Evolutionary conservation across 805 yeast genomes (phyloP).

Genomic region (Suhomyces sp.): DNA sequence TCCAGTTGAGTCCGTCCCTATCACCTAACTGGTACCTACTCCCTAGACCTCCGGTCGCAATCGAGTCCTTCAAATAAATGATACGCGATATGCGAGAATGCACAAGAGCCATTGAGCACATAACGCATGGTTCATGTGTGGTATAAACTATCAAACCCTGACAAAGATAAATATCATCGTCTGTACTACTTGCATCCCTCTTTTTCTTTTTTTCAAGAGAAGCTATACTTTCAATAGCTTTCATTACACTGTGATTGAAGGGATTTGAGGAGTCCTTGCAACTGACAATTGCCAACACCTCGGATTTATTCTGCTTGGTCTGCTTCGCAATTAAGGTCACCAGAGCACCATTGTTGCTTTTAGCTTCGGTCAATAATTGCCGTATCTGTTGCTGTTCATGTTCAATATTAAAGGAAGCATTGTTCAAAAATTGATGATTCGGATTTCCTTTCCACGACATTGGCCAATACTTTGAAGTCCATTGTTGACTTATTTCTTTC

Average conservation of each 20-base stretch:
- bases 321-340: constrained; percentile 69
- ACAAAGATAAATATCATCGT: constrained; percentile 59
- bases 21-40: constrained; percentile 73
- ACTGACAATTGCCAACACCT: constrained; percentile 41
- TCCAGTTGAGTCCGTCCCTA: constrained; percentile 78
- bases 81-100: constrained; percentile 82
- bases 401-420: constrained; percentile 48
- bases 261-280: constrained; percentile 46
- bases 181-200: constrained; percentile 1
- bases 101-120: constrained; percentile 95
- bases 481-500: constrained; percentile 59
- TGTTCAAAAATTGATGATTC: constrained; percentile 63
- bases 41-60: constrained; percentile 51
- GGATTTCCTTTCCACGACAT: constrained; percentile 93
- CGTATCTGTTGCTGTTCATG: constrained; percentile 33
- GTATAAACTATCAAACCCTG: constrained; percentile 75
- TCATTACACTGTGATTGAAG: constrained; percentile 73
- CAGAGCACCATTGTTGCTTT: constrained; percentile 24
- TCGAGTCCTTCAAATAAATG: constrained; percentile 51
- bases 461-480: constrained; percentile 83
- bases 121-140: constrained; percentile 93
- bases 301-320: constrained; percentile 21
- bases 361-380: constrained; percentile 11
- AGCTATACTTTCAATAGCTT: constrained; percentile 67
- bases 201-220: constrained; percentile 45